A percentile compares a stretch with the other conserved stretches of the same genome.
phyloP scores from a whole-genome alignment of 208 protist species.

The Acanthamoeba castellanii region DNA sequence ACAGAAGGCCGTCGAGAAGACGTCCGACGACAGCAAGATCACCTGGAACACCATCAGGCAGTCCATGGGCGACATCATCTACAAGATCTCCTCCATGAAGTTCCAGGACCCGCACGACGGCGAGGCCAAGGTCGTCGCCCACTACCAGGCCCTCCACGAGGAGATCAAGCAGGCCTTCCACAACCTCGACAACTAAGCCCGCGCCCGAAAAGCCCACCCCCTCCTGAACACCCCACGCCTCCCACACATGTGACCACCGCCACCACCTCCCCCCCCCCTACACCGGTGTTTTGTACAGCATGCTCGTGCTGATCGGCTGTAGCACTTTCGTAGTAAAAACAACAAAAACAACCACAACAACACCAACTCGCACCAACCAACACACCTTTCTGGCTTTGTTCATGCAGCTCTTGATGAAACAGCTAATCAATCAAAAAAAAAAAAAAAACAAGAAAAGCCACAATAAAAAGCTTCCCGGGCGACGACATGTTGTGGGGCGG shows the following conservation, averaged over 20 bases:
- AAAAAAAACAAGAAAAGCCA: no score
- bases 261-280: background rate
- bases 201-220: background rate
- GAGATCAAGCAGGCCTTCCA: slow-evolving; percentile 88
- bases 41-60: slow-evolving; percentile 95
- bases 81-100: slow-evolving; percentile 90
- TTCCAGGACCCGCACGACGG: slow-evolving; percentile 90
- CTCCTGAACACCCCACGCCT: background rate
- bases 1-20: slow-evolving; percentile 91
- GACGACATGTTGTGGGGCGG: no score
- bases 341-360: background rate
- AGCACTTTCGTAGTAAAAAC: background rate
- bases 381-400: background rate
- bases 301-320: slow-evolving; percentile 5
- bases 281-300: background rate
- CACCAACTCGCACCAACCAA: background rate
- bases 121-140: slow-evolving; percentile 80
- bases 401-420: no score
- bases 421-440: no score
- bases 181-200: slow-evolving; percentile 84
- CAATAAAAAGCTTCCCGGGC: no score
- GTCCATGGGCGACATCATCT: slow-evolving; percentile 85
- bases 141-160: slow-evolving; percentile 84
- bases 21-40: slow-evolving; percentile 94
- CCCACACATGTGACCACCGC: background rate